Percentiles rank a stretch among this genome's conserved stretches.
Evolutionary conservation across 2,329 filamentous ascomycete genomes (phyloP).

Genomic region (Aspergillus sp.): DNA sequence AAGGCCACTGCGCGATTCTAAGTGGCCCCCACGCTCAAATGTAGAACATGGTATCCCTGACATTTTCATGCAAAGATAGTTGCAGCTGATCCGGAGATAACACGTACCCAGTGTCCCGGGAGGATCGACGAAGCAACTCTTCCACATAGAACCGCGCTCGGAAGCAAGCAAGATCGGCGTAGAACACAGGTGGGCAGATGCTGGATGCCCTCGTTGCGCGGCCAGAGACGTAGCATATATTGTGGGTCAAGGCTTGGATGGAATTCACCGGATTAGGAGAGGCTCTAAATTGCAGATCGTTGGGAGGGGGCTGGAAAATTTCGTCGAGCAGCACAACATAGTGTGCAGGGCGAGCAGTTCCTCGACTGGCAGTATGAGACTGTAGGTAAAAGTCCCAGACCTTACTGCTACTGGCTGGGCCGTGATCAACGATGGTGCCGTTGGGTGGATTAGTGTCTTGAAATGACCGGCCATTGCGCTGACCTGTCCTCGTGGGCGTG

Average conservation of each 20-base stretch:
- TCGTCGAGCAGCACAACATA: constrained; percentile 72
- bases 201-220: constrained; percentile 87
- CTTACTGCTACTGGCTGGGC: constrained; percentile 65
- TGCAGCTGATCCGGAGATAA: neutral
- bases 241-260: constrained; percentile 71
- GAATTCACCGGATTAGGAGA: neutral
- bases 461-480: constrained; percentile 37
- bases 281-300: neutral
- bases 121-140: neutral
- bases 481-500: constrained; percentile 54
- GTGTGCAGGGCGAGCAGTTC: constrained; percentile 77
- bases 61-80: neutral
- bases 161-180: constrained; percentile 82
- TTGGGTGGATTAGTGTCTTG: constrained; percentile 64
- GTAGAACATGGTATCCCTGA: constrained; percentile 11
- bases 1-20: neutral
- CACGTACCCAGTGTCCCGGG: neutral
- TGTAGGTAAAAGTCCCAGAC: constrained; percentile 84
- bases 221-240: constrained; percentile 80
- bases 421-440: constrained; percentile 81
- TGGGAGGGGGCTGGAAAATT: constrained; percentile 52
- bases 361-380: constrained; percentile 74
- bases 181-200: constrained; percentile 86
- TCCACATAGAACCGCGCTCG: constrained; percentile 66
- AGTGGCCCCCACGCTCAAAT: neutral